phyloP scores from a whole-genome alignment of 306 rosid genomes.

The Rubus idaeus region DNA sequence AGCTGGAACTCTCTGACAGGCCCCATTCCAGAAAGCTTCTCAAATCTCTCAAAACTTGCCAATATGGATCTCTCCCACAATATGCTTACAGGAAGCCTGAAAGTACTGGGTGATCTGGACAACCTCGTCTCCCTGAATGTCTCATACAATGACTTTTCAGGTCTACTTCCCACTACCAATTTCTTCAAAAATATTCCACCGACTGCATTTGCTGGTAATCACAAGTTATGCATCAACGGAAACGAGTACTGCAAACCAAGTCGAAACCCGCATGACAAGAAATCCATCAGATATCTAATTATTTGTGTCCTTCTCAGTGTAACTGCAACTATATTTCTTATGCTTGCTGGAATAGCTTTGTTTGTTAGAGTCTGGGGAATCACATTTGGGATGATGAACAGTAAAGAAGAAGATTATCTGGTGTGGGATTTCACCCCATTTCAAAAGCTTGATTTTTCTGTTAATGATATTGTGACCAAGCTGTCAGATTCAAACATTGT shows the following conservation, averaged over 20 bases:
- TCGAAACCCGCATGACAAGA: slow-evolving; percentile 35
- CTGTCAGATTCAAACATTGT: slow-evolving; percentile 76
- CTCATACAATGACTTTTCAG: slow-evolving; percentile 77
- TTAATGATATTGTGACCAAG: slow-evolving; percentile 58
- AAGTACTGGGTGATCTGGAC: slow-evolving; percentile 53
- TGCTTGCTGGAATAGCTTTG: slow-evolving; percentile 53
- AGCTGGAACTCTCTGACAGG: slow-evolving; percentile 82
- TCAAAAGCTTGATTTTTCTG: slow-evolving; percentile 79
- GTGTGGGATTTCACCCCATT: slow-evolving; percentile 93
- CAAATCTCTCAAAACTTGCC: slow-evolving; percentile 83
- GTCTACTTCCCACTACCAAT: slow-evolving; percentile 74
- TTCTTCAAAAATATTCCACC: slow-evolving; percentile 69
- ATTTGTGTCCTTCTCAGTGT: slow-evolving; percentile 63
- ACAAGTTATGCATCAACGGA: slow-evolving; percentile 60
- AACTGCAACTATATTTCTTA: slow-evolving; percentile 46
- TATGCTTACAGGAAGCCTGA: slow-evolving; percentile 66
- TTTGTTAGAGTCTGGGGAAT: slow-evolving; percentile 53
- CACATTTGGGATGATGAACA: slow-evolving; percentile 31
- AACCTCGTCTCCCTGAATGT: slow-evolving; percentile 84
- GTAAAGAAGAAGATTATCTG: slow-evolving; percentile 47
- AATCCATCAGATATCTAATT: slow-evolving; percentile 48
- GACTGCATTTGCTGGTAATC: slow-evolving; percentile 64
- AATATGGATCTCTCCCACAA: slow-evolving; percentile 87
- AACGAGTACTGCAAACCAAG: slow-evolving; percentile 43
- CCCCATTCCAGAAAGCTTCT: slow-evolving; percentile 71